A percentile compares a stretch with the other conserved stretches of the same genome.
Conservation (phyloP, 768 basidiomycete species). For the Udeniomyces megalosporus region DNA sequence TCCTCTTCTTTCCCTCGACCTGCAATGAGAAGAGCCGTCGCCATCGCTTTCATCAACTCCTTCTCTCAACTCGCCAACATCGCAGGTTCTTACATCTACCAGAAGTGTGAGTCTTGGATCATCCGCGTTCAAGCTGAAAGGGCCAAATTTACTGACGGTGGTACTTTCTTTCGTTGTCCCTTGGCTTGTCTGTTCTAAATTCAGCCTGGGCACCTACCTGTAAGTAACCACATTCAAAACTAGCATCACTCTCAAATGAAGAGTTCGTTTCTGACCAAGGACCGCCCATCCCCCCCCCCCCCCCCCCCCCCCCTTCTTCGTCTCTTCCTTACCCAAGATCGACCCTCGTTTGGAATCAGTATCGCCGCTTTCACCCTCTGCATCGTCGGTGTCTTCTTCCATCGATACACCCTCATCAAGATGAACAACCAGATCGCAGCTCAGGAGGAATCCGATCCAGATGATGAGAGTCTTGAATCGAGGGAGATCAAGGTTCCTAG, state of each 20-base stretch:
- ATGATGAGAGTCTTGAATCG: too few species aligned
- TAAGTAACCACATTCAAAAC: background rate
- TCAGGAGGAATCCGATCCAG: background rate
- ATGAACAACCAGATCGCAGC: background rate
- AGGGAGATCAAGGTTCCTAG: too few species aligned
- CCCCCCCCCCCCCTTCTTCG: background rate
- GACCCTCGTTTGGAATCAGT: slow-evolving; percentile 51
- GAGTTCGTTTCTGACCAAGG: too few species aligned
- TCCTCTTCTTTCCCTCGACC: slow-evolving; percentile 46
- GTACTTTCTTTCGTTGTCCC: background rate
- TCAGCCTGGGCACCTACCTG: background rate
- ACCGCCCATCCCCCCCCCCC: background rate
- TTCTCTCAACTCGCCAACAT: slow-evolving; percentile 51
- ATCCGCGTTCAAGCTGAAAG: too few species aligned
- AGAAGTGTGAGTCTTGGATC: too few species aligned
- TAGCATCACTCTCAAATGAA: too few species aligned
- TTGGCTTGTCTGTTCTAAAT: background rate
- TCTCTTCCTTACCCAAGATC: background rate
- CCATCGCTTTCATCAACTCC: slow-evolving; percentile 36
- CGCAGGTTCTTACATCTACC: slow-evolving; percentile 39
- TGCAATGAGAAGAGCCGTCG: slow-evolving; percentile 74
- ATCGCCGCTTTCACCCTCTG: slow-evolving; percentile 30
- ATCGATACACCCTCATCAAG: background rate
- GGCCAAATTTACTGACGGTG: too few species aligned
- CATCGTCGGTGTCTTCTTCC: background rate